Percentiles rank a stretch among this genome's conserved stretches.
phyloP scores from a whole-genome alignment of 2,329 filamentous ascomycete genomes.

The Albophoma yamanashiensis region DNA sequence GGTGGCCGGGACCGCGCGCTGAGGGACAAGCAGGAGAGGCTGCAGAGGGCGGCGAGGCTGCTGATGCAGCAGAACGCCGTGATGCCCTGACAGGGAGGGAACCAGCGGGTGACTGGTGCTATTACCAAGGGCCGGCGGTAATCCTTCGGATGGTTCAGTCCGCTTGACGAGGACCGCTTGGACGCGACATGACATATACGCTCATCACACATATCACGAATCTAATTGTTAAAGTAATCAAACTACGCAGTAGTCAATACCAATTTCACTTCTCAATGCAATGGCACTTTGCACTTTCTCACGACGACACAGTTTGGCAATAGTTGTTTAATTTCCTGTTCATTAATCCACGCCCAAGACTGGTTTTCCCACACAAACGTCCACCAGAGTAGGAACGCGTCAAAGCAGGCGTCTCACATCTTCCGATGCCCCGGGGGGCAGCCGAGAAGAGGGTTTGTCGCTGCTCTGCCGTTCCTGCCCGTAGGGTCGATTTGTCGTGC shows the following conservation, averaged over 20 bases:
- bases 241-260: neutral
- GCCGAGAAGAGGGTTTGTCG: neutral
- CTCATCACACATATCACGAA: neutral
- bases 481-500: neutral
- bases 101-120: neutral
- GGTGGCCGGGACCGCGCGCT: slow-evolving; percentile 15
- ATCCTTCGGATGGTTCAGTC: neutral
- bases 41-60: slow-evolving; percentile 28
- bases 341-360: slow-evolving; percentile 2
- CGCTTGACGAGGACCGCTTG: neutral
- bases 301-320: neutral
- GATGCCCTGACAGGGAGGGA: neutral
- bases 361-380: neutral
- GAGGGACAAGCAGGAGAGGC: slow-evolving; percentile 24
- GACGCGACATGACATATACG: neutral
- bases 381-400: neutral
- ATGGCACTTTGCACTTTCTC: neutral
- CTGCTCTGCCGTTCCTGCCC: neutral
- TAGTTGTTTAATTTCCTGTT: slow-evolving; percentile 2
- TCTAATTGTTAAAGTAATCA: neutral
- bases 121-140: neutral
- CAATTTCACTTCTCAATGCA: neutral
- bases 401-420: neutral
- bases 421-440: neutral
- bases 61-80: slow-evolving; percentile 15